Evolutionary conservation across 1,284 basidiomycete species (phyloP).

Genomic region (Lentinula novae-zelandiae): DNA sequence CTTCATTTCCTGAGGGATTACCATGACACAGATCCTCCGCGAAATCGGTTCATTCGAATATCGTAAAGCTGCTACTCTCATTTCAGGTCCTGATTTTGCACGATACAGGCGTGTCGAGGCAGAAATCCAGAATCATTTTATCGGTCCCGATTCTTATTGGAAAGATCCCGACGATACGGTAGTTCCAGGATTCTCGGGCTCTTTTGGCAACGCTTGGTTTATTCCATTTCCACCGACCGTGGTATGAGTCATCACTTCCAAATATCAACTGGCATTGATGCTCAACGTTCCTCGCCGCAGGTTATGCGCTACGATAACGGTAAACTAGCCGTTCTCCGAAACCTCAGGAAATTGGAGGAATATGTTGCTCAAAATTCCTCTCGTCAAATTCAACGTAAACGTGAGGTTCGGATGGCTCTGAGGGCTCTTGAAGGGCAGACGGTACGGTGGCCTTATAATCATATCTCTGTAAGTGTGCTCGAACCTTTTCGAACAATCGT

Average conservation of each 20-base stretch:
- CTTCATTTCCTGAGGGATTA: background rate
- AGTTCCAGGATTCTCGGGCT: conserved; percentile 38
- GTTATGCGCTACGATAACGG: conserved; percentile 75
- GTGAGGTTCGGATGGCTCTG: conserved; percentile 64
- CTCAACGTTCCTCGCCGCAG: conserved; percentile 28
- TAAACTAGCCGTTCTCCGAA: conserved; percentile 43
- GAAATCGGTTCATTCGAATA: conserved; percentile 58
- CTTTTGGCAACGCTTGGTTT: conserved; percentile 76
- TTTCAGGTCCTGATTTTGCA: conserved; percentile 44
- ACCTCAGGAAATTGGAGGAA: conserved; percentile 48
- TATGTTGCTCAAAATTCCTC: conserved; percentile 68
- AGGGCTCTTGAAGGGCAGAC: conserved; percentile 65
- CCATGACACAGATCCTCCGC: conserved; percentile 52
- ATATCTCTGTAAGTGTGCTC: conserved; percentile 42
- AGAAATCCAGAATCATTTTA: conserved; percentile 50
- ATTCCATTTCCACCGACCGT: conserved; percentile 75
- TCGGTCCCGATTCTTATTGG: conserved; percentile 74
- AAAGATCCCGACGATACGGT: conserved; percentile 30
- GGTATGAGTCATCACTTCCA: conserved; percentile 31
- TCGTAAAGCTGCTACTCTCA: conserved; percentile 42
- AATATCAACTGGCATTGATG: background rate
- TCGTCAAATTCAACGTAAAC: conserved; percentile 43
- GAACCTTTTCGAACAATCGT: background rate
- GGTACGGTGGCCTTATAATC: conserved; percentile 65
- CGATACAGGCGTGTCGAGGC: conserved; percentile 44